These are phyloP conservation scores for Alternaria brassicae DNA, from an alignment of 2,329 filamentous ascomycete species.

Conservation along the genomic window DNA sequence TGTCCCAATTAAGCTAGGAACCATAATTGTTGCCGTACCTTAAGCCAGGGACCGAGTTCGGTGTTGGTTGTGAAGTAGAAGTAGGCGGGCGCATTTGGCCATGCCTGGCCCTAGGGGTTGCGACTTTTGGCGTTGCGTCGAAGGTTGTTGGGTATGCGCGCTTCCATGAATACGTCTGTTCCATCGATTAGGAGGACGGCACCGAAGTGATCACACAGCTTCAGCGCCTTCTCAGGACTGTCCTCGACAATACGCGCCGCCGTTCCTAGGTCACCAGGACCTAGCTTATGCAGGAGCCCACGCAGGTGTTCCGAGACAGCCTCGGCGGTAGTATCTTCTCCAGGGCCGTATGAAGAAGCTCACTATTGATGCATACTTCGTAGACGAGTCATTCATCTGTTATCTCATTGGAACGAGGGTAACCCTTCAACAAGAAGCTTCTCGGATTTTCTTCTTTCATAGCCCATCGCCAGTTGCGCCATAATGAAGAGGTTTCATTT, in stretches of 20 bases:
- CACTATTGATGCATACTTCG: slow-evolving; percentile 60
- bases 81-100: not conserved
- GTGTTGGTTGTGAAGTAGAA: not conserved
- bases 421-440: slow-evolving; percentile 22
- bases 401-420: slow-evolving; percentile 10
- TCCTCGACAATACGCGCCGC: slow-evolving; percentile 21
- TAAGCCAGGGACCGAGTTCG: not conserved
- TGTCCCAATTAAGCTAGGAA: not conserved
- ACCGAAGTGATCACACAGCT: slow-evolving; percentile 4
- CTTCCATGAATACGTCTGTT: slow-evolving; percentile 63
- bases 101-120: not conserved
- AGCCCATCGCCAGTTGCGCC: slow-evolving; percentile 2
- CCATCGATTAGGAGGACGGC: slow-evolving; percentile 22
- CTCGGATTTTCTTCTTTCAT: slow-evolving; percentile 22
- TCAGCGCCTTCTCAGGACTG: slow-evolving; percentile 15
- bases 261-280: slow-evolving; percentile 19
- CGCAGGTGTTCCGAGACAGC: slow-evolving; percentile 10
- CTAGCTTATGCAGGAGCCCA: slow-evolving; percentile 14
- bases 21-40: not conserved
- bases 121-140: slow-evolving; percentile 22
- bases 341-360: slow-evolving; percentile 63
- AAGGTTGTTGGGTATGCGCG: slow-evolving; percentile 43
- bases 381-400: slow-evolving; percentile 12
- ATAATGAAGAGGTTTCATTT: slow-evolving; percentile 10
- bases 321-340: slow-evolving; percentile 55